Conservation (phyloP, 139 green algal species). For the Micractinium sp. region DNA sequence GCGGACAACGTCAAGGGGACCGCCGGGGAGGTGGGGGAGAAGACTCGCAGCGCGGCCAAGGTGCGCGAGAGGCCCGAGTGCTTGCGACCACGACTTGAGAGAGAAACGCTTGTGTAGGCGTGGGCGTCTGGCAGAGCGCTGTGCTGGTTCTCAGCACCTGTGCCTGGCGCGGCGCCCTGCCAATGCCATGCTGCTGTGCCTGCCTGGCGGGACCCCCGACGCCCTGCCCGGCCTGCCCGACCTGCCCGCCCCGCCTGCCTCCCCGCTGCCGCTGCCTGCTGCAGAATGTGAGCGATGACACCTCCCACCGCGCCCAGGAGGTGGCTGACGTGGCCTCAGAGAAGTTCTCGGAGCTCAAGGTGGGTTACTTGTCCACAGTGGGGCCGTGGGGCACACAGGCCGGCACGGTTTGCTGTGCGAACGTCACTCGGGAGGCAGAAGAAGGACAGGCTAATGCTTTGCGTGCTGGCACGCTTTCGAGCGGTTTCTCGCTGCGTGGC, state of each 20-base stretch:
- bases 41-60: not conserved
- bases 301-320: not conserved
- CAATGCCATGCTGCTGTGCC: too few relatives aligned
- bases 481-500: too few relatives aligned
- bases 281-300: not conserved
- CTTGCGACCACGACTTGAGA: too few relatives aligned
- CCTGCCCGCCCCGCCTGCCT: too few relatives aligned
- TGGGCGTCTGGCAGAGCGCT: too few relatives aligned
- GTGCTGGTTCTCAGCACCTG: too few relatives aligned
- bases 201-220: too few relatives aligned
- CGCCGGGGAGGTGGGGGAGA: not conserved
- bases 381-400: not conserved
- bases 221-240: not conserved
- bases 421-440: too few relatives aligned
- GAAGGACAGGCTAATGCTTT: too few relatives aligned
- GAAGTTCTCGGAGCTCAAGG: constrained; percentile 17
- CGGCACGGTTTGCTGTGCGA: not conserved
- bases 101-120: too few relatives aligned
- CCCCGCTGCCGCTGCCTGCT: not conserved
- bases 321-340: not conserved
- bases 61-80: not conserved
- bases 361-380: not conserved
- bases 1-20: not conserved
- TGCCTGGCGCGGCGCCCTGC: too few relatives aligned
- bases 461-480: too few relatives aligned